phyloP scores from a whole-genome alignment of 257 asterid species.

The Salvia miltiorrhiza region DNA sequence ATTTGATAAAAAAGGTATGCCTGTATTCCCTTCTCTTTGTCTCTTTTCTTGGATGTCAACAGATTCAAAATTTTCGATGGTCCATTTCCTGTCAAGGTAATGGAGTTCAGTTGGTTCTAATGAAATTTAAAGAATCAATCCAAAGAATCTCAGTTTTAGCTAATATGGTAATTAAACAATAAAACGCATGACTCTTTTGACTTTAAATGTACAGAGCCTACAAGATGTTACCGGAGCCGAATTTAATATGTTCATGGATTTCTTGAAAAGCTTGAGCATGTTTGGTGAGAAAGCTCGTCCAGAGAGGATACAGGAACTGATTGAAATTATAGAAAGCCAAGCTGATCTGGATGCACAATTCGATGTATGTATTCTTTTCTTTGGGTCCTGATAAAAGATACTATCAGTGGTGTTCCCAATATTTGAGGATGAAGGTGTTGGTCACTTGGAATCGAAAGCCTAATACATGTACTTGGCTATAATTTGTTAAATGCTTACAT shows the following conservation, averaged over 20 bases:
- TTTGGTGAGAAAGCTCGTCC: constrained; percentile 80
- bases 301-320: constrained; percentile 76
- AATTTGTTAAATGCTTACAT: constrained; percentile 3
- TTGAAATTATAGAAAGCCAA: constrained; percentile 85
- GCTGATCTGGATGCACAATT: constrained; percentile 93
- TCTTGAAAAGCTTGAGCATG: constrained; percentile 67
- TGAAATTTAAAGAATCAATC: constrained; percentile 6
- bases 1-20: constrained; percentile 72
- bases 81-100: constrained; percentile 14
- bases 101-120: background rate
- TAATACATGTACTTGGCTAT: background rate
- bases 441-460: background rate
- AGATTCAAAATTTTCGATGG: background rate
- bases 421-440: constrained; percentile 10
- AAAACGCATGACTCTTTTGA: constrained; percentile 19
- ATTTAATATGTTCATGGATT: constrained; percentile 91
- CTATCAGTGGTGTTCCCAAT: background rate
- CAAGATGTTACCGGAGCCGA: constrained; percentile 98
- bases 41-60: constrained; percentile 1
- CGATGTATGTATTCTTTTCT: constrained; percentile 47
- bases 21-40: constrained; percentile 4
- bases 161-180: background rate
- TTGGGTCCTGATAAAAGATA: background rate
- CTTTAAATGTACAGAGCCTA: constrained; percentile 61
- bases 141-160: constrained; percentile 1